Evolutionary conservation across 345 rosid genomes (phyloP).

Genomic region (Erodium maritimum): DNA sequence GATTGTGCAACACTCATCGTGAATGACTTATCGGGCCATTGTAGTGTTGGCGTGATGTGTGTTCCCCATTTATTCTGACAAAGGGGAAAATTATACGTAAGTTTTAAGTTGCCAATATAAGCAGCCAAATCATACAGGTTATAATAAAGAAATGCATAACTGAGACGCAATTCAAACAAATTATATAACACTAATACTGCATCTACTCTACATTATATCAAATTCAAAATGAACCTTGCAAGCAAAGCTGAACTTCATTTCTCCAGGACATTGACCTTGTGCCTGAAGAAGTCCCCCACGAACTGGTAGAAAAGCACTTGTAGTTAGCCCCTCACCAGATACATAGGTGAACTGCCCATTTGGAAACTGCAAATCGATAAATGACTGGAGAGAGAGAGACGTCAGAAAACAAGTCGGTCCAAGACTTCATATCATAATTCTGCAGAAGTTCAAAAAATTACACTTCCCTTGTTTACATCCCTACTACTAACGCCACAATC

Average conservation of each 20-base stretch:
- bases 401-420: not conserved
- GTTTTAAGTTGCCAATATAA: not conserved
- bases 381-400: constrained; percentile 42
- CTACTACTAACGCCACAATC: not conserved
- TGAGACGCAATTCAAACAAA: not conserved
- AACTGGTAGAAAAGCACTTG: constrained; percentile 77
- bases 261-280: constrained; percentile 96
- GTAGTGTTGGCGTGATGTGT: constrained; percentile 68
- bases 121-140: not conserved
- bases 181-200: constrained; percentile 1
- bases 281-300: constrained; percentile 93
- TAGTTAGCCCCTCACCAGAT: constrained; percentile 84
- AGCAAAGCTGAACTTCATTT: constrained; percentile 89
- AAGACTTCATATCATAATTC: not conserved
- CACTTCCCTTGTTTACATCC: not conserved
- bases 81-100: constrained; percentile 1
- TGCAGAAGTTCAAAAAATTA: not conserved
- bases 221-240: constrained; percentile 54
- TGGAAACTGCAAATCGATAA: constrained; percentile 87
- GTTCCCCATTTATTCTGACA: constrained; percentile 89
- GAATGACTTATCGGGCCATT: constrained; percentile 88
- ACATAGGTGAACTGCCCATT: constrained; percentile 87
- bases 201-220: too few species aligned
- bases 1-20: constrained; percentile 63
- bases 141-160: not conserved